Base-by-base conservation (phyloP, 148 eudicot species). In the Hydrangea macrophylla region DNA sequence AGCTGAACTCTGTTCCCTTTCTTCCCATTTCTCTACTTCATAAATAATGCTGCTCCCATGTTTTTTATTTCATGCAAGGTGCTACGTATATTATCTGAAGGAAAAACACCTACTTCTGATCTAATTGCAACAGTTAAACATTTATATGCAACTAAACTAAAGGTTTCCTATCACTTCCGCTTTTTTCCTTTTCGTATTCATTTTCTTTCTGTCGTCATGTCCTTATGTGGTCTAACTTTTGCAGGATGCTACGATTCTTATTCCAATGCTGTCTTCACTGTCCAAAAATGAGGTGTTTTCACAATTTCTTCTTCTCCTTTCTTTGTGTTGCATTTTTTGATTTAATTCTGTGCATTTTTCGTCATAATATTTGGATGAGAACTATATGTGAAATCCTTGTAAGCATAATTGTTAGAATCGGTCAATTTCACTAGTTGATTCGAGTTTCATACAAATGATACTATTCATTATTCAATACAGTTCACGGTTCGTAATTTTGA, bases 221-320 rank as follows among this genome's bases (percentile, higher is more conserved):
- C 28, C 51, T 69, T 64, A 64, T 61, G 9, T 65, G 64, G 28
- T 25, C 3, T 35, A 13, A 69, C 5, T 72, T 31, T 63, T 70
- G 79, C 94, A 95, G 99, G 97, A 91, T 77, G 96, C 96, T 55
- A 58, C 84, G 45, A 89, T 95, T 57, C 87, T 95, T 60, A 89
- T 91, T 55, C 99, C 99, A 39, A 68, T 95, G 74, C 69, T 95
- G 64, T 81, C 97, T 44, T 84, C 96, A 37, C 81, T 91, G 72
- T 82, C 97, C 42, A 95, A 84, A 80, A 74, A 73, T 51, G 99
- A 95, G 93, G 99, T 95, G 58, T 42, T 55, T n/a, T 74, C 51
- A 24, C 20, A 25, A 60, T 51, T 24, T n/a, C n/a, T 55, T 15
- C 35, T 55, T 35, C 36, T 45, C 11, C 27, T 44, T 24, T 35